A percentile compares a stretch with the other conserved stretches of the same genome.
These are phyloP conservation scores for Hypoxylon perforatum DNA, from an alignment of 495 filamentous ascomycete species.

Conservation along the genomic window DNA sequence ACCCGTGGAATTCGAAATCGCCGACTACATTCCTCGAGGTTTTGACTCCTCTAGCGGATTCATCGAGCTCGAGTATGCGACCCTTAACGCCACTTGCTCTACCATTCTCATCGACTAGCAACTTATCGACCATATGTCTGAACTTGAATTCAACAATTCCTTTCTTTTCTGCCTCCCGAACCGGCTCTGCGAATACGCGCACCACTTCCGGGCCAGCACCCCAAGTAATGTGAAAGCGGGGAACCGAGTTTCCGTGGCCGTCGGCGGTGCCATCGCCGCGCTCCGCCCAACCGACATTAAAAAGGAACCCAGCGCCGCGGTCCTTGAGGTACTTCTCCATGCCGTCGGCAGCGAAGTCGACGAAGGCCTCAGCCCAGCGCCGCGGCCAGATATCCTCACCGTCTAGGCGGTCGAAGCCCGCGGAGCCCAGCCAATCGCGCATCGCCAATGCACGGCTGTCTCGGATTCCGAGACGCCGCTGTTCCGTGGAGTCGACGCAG, in stretches of 20 bases:
- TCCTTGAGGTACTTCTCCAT: slow-evolving; percentile 62
- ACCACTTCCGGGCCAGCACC: slow-evolving; percentile 65
- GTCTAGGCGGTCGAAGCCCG: slow-evolving; percentile 59
- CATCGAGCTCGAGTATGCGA: slow-evolving; percentile 56
- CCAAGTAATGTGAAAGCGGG: slow-evolving; percentile 63
- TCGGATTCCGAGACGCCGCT: slow-evolving; percentile 61
- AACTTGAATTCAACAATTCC: slow-evolving; percentile 61
- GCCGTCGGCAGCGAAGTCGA: slow-evolving; percentile 61
- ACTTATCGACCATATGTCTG: slow-evolving; percentile 60
- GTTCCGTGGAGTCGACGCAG: slow-evolving; percentile 59
- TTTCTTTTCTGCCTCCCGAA: slow-evolving; percentile 54
- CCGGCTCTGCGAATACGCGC: slow-evolving; percentile 60
- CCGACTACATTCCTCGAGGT: slow-evolving; percentile 52
- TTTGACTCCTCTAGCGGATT: slow-evolving; percentile 55
- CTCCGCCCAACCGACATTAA: slow-evolving; percentile 63
- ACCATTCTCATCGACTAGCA: slow-evolving; percentile 59
- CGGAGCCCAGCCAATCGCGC: slow-evolving; percentile 62
- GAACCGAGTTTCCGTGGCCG: slow-evolving; percentile 64
- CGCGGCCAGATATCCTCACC: slow-evolving; percentile 61
- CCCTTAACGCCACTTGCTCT: slow-evolving; percentile 59
- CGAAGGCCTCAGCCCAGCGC: slow-evolving; percentile 64
- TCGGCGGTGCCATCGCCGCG: slow-evolving; percentile 59
- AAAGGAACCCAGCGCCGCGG: slow-evolving; percentile 55
- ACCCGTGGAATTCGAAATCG: slow-evolving; percentile 57
- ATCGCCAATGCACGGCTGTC: slow-evolving; percentile 60